Evolutionary conservation across 345 rosid genomes (phyloP).

Genomic region (Eucalyptus microcorys): DNA sequence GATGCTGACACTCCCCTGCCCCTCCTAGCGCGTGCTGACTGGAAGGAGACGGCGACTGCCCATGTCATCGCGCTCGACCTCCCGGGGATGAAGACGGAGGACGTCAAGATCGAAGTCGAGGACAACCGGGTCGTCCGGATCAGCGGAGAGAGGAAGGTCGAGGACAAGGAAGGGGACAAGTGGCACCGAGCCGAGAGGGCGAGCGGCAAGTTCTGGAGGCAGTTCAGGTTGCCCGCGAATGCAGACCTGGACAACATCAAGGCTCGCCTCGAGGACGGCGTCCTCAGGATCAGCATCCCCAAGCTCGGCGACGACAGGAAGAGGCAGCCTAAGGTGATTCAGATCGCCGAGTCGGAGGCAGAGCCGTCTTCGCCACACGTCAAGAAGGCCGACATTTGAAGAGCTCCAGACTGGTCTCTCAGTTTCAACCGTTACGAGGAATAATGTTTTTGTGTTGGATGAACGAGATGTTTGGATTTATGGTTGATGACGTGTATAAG

Average conservation of each 20-base stretch:
- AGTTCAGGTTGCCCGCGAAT: slow-evolving; percentile 56
- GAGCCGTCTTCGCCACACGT: not conserved
- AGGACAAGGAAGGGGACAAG: slow-evolving; percentile 47
- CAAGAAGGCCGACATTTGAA: slow-evolving; percentile 2
- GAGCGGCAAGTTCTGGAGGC: slow-evolving; percentile 74
- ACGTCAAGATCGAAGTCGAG: slow-evolving; percentile 60
- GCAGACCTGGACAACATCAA: slow-evolving; percentile 51
- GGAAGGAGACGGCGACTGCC: slow-evolving; percentile 69
- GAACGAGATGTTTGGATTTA: not conserved
- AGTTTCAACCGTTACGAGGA: not conserved
- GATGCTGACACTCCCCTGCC: slow-evolving; percentile 1
- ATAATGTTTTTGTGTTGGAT: not conserved
- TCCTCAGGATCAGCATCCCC: slow-evolving; percentile 32
- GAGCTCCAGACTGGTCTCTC: not conserved
- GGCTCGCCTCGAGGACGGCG: slow-evolving; percentile 66
- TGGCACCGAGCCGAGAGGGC: slow-evolving; percentile 77
- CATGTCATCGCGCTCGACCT: slow-evolving; percentile 60
- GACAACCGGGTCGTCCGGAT: slow-evolving; percentile 50
- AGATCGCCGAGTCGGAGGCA: not conserved
- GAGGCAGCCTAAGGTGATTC: slow-evolving; percentile 26
- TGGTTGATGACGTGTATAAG: not conserved
- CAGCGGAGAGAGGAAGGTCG: slow-evolving; percentile 68
- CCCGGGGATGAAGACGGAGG: slow-evolving; percentile 66
- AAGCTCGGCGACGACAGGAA: slow-evolving; percentile 44
- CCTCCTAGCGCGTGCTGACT: slow-evolving; percentile 50